Conservation (phyloP, 495 filamentous ascomycete species). For the Venustampulla echinocandica region DNA sequence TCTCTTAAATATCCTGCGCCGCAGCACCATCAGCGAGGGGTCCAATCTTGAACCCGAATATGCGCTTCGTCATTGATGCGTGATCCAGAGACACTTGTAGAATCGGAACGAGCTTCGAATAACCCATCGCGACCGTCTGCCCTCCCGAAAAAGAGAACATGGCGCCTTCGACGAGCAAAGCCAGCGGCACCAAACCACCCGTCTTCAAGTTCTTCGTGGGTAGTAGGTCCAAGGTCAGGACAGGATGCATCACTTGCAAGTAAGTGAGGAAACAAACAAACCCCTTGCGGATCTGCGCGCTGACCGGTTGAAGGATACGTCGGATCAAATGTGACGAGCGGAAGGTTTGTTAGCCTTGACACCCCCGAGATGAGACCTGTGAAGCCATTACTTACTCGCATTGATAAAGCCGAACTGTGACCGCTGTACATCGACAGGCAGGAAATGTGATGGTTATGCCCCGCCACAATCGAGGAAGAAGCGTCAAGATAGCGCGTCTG, state of each 20-base stretch:
- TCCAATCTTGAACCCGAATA: not conserved
- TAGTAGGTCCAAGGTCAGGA: slow-evolving; percentile 1
- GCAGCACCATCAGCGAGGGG: not conserved
- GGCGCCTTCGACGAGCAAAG: not conserved
- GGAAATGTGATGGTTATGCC: slow-evolving; percentile 15
- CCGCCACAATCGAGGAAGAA: not conserved
- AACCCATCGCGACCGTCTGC: no score
- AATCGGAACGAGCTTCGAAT: no score
- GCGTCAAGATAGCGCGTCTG: not conserved
- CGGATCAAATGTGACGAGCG: slow-evolving; percentile 15
- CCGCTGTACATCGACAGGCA: slow-evolving; percentile 8
- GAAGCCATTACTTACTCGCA: no score
- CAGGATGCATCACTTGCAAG: slow-evolving; percentile 3
- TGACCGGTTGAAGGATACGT: slow-evolving; percentile 1
- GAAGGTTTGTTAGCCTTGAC: no score
- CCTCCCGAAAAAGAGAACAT: not conserved
- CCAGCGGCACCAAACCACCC: not conserved
- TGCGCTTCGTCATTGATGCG: no score
- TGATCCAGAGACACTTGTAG: no score
- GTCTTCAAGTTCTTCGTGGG: slow-evolving; percentile 5
- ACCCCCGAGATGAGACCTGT: no score
- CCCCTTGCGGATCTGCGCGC: not conserved
- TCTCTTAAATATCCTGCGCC: not conserved
- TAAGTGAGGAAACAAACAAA: not conserved
- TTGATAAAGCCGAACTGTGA: no score